Evolutionary conservation across 768 basidiomycete species (phyloP), one percentile per base, ranked within the genome.

Genomic region (Agrocybe pediades): DNA sequence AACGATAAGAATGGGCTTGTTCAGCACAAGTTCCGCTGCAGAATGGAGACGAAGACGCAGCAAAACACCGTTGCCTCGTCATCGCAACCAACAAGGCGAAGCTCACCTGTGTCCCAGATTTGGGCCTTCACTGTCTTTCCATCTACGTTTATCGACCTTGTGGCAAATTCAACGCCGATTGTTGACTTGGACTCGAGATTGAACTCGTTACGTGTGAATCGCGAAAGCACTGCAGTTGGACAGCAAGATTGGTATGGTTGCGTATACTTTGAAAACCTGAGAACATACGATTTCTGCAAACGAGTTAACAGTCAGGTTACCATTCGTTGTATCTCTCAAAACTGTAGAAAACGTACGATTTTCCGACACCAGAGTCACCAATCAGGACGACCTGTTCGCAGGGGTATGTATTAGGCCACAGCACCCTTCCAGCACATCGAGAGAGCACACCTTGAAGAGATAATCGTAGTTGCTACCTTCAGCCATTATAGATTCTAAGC

Each of bases 171-270:
- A 62, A 99, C 96, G 49, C 97, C 96, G 71, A 99, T 98, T 20
- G 97, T 99, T 56, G 96, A 98, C 79, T 98, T 98, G 41, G 95
- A 94, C 68, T 98, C 97, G 62, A 96, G 82, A 79, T 95, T 97
- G 86, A 99, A 99, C 74, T 98, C 95, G 68, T 98, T 98, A 63
- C 95, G 88, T 62, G 97, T 99, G 85, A 99, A 99, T 68, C 97
- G 94, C 75, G 95, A 96, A 70, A 99, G 95, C 74, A 99, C 97
- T 99, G 69, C 41, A 51, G 47, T 27, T 36, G 43, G 45, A 48
- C 43, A 45, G 25, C 30, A 39, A 15, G 25, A 57, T 23, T 27
- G 20, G 41, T 41, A 36, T 11, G 16, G 27, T 17, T 29, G n/a
- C 16, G 43, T 33, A 25, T 13, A 20, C n/a, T 21, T 16, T 27